Evolutionary conservation across 2,329 filamentous ascomycete genomes (phyloP), one percentile per base, ranked within the genome.

Genomic region (Xylaria sp.): DNA sequence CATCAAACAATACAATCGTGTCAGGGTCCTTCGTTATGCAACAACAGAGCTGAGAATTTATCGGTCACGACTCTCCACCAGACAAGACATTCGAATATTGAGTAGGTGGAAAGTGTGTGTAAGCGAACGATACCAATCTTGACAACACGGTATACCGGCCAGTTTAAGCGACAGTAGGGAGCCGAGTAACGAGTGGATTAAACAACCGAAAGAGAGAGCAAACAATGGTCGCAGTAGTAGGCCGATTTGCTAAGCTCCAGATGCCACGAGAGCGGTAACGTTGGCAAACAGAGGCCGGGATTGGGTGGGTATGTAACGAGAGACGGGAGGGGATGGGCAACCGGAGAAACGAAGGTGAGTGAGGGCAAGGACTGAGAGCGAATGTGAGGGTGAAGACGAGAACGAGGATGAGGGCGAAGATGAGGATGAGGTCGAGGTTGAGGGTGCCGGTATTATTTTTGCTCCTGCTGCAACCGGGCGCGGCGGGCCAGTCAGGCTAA

Each of bases 401-500:
- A 13, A 13, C 41, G 58, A 63, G 48, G 63, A 51, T 51, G 41
- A 62, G 18, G 56, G 44, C 44, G 39, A 65, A 52, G 41, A 46
- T 28, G 34, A 65, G 31, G 23, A 48, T 18, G 44, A 52, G 39
- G 37, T 15, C 18, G 55, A 41, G 56, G 39, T 7, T 28, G 56
- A 67, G 52, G 20, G 44, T 55, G 37, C 50, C 41, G 56, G 57
- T 65, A 52, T 57, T 69, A 61, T 67, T 69, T 68, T 71, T 66
- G 68, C 68, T 50, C 62, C 62, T 65, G 51, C 64, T 62, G 63
- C 64, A 46, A 57, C 50, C 65, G 65, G 67, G 54, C 59, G 44
- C 34, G 68, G 63, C 64, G 69, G 70, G 54, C 66, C 50, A 63
- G 72, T 60, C 63, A 68, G 70, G 65, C 66, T 69, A 72, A 72